Evolutionary conservation across 1,284 basidiomycete species (phyloP).

Genomic region (Hypsizygus ulmarius): DNA sequence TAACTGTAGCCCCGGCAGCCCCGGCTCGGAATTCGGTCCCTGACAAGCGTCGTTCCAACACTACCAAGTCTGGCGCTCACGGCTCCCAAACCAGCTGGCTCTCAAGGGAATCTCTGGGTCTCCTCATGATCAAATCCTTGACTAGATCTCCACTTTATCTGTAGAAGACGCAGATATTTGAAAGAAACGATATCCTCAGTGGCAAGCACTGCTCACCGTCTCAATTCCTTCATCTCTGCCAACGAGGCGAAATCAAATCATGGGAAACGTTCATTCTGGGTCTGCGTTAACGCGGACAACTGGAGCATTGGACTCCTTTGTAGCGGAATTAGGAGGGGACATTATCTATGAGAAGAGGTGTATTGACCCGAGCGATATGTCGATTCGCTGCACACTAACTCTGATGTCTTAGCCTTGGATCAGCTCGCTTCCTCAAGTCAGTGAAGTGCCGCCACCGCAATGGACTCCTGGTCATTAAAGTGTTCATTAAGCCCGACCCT

Average conservation of each 20-base stretch:
- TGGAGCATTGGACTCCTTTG: slow-evolving; percentile 85
- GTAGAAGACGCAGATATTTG: too few relatives aligned
- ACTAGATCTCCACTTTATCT: too few relatives aligned
- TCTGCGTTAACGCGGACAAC: slow-evolving; percentile 64
- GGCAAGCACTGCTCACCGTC: too few relatives aligned
- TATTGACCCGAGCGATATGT: slow-evolving; percentile 20
- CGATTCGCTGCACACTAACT: neutral
- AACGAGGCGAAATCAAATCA: slow-evolving; percentile 24
- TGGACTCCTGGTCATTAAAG: slow-evolving; percentile 58
- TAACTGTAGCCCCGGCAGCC: too few relatives aligned
- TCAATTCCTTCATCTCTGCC: too few relatives aligned
- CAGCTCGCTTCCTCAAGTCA: slow-evolving; percentile 94
- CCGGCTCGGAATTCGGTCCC: slow-evolving; percentile 2
- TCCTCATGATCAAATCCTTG: too few relatives aligned
- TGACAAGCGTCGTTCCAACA: neutral
- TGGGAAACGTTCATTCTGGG: slow-evolving; percentile 72
- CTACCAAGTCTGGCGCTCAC: too few relatives aligned
- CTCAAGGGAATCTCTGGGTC: too few relatives aligned
- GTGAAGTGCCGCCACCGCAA: slow-evolving; percentile 48
- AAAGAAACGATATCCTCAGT: too few relatives aligned
- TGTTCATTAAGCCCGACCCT: slow-evolving; percentile 83
- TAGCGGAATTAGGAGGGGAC: slow-evolving; percentile 83
- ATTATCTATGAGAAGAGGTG: slow-evolving; percentile 91
- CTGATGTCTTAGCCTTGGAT: slow-evolving; percentile 60
- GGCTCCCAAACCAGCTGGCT: too few relatives aligned